Conservation (phyloP, 148 eudicot species). For the Camellia lanceoleosa region DNA sequence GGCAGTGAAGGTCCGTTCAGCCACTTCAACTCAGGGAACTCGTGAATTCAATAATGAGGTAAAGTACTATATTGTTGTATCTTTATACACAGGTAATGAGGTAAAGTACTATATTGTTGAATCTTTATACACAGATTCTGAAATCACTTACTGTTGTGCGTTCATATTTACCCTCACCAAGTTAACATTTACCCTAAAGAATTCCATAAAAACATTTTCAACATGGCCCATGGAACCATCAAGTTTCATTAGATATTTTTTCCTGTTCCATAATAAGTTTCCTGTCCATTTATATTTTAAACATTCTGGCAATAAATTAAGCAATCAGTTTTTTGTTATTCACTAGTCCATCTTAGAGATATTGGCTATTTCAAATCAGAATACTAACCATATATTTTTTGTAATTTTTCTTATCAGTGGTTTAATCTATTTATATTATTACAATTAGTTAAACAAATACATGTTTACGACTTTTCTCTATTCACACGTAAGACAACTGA, state of each 20-base stretch:
- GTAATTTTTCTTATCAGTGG: background rate
- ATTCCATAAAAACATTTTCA: background rate
- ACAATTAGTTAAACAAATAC: background rate
- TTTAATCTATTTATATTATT: background rate
- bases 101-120: constrained; percentile 11
- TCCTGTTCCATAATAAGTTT: background rate
- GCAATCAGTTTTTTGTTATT: background rate
- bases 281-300: no score
- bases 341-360: background rate
- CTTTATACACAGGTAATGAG: constrained; percentile 27
- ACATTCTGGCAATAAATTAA: background rate
- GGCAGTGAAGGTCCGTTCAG: constrained; percentile 63
- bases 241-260: background rate
- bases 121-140: background rate
- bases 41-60: constrained; percentile 62
- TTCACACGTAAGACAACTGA: constrained; percentile 5
- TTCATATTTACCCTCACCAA: background rate
- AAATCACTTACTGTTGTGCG: no score
- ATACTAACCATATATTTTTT: background rate
- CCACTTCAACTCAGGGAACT: constrained; percentile 60
- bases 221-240: background rate
- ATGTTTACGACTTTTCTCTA: background rate
- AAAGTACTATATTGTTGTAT: background rate
- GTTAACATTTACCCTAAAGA: background rate
- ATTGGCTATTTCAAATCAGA: background rate